phyloP scores from a whole-genome alignment of 1,284 basidiomycete species.

The Uromyces viciae-fabae region DNA sequence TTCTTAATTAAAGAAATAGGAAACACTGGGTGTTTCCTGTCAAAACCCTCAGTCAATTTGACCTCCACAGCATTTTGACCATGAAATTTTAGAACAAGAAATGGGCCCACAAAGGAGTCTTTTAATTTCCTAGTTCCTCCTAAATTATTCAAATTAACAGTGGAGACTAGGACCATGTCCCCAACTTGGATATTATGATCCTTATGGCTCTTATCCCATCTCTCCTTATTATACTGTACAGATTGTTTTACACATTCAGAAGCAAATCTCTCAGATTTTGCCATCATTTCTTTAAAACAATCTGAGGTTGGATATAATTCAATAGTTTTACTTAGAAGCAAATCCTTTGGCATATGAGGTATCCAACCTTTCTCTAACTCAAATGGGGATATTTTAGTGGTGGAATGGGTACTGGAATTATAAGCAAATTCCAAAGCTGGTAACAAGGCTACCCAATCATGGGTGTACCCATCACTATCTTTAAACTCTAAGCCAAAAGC shows the following conservation, averaged over 20 bases:
- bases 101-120: not conserved
- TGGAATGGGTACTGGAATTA: constrained; percentile 9
- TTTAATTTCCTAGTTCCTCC: not conserved
- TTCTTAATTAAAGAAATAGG: not conserved
- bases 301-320: not conserved
- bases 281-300: not conserved
- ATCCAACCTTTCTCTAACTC: not conserved
- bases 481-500: not conserved
- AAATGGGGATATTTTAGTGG: not conserved
- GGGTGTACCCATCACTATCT: not conserved
- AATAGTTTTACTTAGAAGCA: not conserved
- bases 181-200: not conserved
- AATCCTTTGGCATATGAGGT: not conserved
- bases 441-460: constrained; percentile 15
- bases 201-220: constrained; percentile 8
- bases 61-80: not conserved
- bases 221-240: not conserved
- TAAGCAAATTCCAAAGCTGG: constrained; percentile 12
- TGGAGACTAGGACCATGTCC: constrained; percentile 11
- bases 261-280: not conserved
- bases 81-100: not conserved
- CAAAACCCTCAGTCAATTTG: not conserved
- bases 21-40: not conserved
- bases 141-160: not conserved
- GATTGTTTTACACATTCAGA: not conserved